Base-by-base conservation (phyloP, 2,329 filamentous ascomycete genomes). In the Venturia oleaginea region DNA sequence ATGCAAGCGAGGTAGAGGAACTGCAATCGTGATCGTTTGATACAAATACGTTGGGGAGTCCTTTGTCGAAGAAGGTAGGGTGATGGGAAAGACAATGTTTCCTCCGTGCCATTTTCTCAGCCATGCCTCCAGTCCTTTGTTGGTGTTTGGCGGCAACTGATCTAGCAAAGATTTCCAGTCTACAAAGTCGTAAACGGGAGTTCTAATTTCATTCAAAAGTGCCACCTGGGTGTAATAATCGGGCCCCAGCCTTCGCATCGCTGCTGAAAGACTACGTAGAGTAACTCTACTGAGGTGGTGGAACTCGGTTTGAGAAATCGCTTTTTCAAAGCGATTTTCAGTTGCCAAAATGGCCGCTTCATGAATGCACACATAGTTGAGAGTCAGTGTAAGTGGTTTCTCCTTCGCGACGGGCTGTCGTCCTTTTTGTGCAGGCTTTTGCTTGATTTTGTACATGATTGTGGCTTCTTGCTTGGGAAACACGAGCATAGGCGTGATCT, bases 381-480 rank as follows among this genome's bases (percentile, higher is more conserved):
- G 81, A 59, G 84, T 84, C 32, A 97, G 80, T 19, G 87, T 83
- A 73, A 92, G 72, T 3, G 74, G 72, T 51, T 73, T 73, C 59
- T 76, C 76, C n/a, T 70, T 68, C 59, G 72, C 75, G 11, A 67
- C 67, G 61, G 72, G 19, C 67, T 70, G 32, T 64, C 79, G 1
- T 77, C 81, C 71, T 77, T 80, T 46, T 75, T 76, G 7, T 32
- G 30, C 19, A 17, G 74, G 71, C 62, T 62, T 69, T 65, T 10
- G 76, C 0, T 75, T 84, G 63, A 97, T 88, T 71, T 87, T 91
- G 77, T 95, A 96, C 0, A 93, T 78, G 11, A 96, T 76, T 17
- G 88, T 90, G 1, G 90, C 88, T 0, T 93, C 90, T 70, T 96
- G 91, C 68, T 88, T 88, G 0, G 88, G 85, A 69, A 93, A 96